Conservation (phyloP, 768 basidiomycete genomes). For the Naganishia friedmannii region DNA sequence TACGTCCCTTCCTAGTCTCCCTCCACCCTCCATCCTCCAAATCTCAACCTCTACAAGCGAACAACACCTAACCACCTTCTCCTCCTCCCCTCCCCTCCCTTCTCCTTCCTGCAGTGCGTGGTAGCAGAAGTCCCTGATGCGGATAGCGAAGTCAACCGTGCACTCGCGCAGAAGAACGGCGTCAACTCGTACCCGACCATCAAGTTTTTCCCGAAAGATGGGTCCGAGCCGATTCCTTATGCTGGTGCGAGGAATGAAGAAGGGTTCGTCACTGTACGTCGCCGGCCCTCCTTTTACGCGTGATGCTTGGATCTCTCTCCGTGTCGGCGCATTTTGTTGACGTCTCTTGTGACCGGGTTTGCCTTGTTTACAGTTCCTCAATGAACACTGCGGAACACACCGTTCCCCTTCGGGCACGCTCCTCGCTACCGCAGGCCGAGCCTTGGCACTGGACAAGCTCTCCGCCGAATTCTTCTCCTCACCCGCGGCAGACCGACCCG, state of each 20-base stretch:
- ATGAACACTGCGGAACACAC: constrained; percentile 67
- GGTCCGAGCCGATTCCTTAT: constrained; percentile 65
- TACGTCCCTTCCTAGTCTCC: constrained; percentile 55
- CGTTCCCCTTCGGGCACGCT: constrained; percentile 80
- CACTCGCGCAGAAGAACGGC: constrained; percentile 67
- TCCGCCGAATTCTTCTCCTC: constrained; percentile 73
- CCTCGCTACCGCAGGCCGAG: constrained; percentile 71
- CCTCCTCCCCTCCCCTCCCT: too few relatives aligned
- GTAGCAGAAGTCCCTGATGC: constrained; percentile 82
- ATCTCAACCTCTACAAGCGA: background rate
- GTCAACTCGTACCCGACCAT: constrained; percentile 85
- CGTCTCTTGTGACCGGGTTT: background rate
- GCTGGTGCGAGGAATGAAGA: constrained; percentile 61
- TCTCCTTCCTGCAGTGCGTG: constrained; percentile 63
- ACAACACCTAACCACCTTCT: background rate
- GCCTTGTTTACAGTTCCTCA: constrained; percentile 42
- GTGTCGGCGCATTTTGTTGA: too few relatives aligned
- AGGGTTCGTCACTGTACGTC: constrained; percentile 47
- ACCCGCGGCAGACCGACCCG: constrained; percentile 59
- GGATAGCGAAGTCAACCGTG: constrained; percentile 75
- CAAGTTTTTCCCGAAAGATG: constrained; percentile 79
- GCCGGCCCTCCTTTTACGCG: too few relatives aligned
- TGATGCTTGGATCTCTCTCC: too few relatives aligned
- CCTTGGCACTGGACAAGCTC: constrained; percentile 70
- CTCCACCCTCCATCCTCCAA: background rate